Evolutionary conservation across 2,329 filamentous ascomycete species (phyloP).

Genomic region (Botryotinia convoluta): DNA sequence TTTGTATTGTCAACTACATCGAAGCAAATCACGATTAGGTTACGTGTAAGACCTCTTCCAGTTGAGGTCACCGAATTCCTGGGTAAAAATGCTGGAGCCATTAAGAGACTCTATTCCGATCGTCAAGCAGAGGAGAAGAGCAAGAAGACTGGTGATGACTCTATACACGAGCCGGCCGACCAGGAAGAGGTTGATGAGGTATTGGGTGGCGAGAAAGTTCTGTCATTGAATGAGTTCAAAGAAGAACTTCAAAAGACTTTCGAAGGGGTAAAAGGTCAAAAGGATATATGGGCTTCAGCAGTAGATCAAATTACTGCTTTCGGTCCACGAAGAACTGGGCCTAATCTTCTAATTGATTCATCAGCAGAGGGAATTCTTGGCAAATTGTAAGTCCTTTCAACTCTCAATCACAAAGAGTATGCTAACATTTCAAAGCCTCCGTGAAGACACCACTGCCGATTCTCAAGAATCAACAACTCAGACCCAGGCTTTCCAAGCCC

Average conservation of each 20-base stretch:
- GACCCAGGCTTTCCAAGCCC: constrained; percentile 49
- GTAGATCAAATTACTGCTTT: constrained; percentile 86
- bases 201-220: constrained; percentile 55
- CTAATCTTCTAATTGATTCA: constrained; percentile 84
- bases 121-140: constrained; percentile 50
- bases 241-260: constrained; percentile 67
- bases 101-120: constrained; percentile 77
- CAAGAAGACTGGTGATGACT: constrained; percentile 31
- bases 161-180: constrained; percentile 31
- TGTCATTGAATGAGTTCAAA: constrained; percentile 76
- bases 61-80: constrained; percentile 79
- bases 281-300: constrained; percentile 72
- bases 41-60: constrained; percentile 79
- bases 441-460: constrained; percentile 30
- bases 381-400: constrained; percentile 55
- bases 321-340: constrained; percentile 78
- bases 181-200: constrained; percentile 50
- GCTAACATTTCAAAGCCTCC: constrained; percentile 28
- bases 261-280: constrained; percentile 67
- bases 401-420: too few relatives aligned
- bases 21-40: constrained; percentile 75
- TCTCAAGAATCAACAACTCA: constrained; percentile 44
- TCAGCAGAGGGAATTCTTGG: constrained; percentile 70
- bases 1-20: constrained; percentile 75
- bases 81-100: constrained; percentile 71